Percentiles rank a stretch among this genome's conserved stretches.
These are phyloP conservation scores for Ceratocystis eucalypticola DNA, from an alignment of 2,329 filamentous ascomycete species.

Conservation along the genomic window DNA sequence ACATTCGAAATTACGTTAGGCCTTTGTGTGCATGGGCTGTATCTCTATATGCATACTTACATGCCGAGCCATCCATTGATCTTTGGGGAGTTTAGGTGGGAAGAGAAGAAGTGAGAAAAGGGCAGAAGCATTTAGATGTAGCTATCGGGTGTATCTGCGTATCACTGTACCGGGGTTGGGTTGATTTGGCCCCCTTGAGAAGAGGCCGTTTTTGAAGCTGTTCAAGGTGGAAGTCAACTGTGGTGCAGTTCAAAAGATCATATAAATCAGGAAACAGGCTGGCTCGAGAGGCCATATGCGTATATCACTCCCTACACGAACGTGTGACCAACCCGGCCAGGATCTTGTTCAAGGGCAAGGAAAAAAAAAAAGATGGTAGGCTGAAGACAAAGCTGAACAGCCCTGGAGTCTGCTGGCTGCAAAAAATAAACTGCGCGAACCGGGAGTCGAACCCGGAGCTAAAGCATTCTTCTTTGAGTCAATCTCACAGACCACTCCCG, in stretches of 20 bases:
- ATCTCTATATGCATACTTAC: not conserved
- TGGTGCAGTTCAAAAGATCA: no score
- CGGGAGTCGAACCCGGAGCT: slow-evolving; percentile 21
- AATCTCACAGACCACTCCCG: slow-evolving; percentile 17
- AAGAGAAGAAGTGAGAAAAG: not conserved
- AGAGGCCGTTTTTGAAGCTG: not conserved
- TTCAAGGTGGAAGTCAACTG: no score
- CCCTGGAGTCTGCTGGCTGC: not conserved
- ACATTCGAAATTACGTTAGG: not conserved
- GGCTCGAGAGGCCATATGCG: no score
- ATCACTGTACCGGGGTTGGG: not conserved
- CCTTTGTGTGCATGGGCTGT: not conserved
- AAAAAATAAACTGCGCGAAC: slow-evolving; percentile 18
- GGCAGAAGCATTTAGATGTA: not conserved
- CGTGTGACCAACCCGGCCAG: no score
- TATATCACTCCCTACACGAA: no score
- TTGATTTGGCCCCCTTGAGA: not conserved
- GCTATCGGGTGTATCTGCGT: not conserved
- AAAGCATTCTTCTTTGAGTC: slow-evolving; percentile 19
- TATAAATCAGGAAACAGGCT: no score
- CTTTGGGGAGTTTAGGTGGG: not conserved
- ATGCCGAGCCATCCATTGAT: not conserved
- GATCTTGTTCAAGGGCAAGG: not conserved
- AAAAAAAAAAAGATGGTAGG: not conserved
- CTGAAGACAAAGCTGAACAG: not conserved